Evolutionary conservation across 2,329 filamentous ascomycete species (phyloP).

Genomic region (Alternaria postmessia): DNA sequence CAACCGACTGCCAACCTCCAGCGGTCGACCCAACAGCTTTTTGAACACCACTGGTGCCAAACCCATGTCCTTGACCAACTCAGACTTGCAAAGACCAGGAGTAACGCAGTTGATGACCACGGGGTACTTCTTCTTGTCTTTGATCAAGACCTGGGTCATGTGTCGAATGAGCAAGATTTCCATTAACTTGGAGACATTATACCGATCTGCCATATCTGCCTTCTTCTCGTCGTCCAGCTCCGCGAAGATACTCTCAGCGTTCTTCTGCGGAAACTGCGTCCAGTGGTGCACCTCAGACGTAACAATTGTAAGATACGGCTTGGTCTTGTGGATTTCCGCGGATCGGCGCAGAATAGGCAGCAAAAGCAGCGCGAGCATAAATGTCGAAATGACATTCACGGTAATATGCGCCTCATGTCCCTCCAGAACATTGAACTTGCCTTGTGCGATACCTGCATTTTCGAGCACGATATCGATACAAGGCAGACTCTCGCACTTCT

Average conservation of each 20-base stretch:
- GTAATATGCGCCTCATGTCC: slow-evolving; percentile 39
- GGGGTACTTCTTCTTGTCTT: slow-evolving; percentile 14
- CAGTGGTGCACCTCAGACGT: slow-evolving; percentile 35
- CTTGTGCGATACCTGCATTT: slow-evolving; percentile 46
- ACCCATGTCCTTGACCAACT: slow-evolving; percentile 16
- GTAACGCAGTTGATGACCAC: slow-evolving; percentile 37
- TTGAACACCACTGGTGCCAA: slow-evolving; percentile 18
- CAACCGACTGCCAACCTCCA: slow-evolving; percentile 50
- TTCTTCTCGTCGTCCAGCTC: slow-evolving; percentile 21
- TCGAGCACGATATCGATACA: slow-evolving; percentile 43
- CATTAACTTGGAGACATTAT: slow-evolving; percentile 35
- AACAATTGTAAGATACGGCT: slow-evolving; percentile 30
- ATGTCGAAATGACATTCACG: slow-evolving; percentile 48
- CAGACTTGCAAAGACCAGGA: slow-evolving; percentile 35
- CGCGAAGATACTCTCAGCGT: slow-evolving; percentile 28
- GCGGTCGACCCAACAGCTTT: slow-evolving; percentile 38
- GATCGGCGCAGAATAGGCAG: slow-evolving; percentile 26
- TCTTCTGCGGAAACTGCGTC: slow-evolving; percentile 28
- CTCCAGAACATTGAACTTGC: slow-evolving; percentile 27
- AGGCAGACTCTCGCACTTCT: slow-evolving; percentile 21
- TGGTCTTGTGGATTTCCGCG: slow-evolving; percentile 6
- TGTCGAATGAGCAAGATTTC: slow-evolving; percentile 29
- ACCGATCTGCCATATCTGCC: slow-evolving; percentile 23
- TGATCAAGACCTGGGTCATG: slow-evolving; percentile 20
- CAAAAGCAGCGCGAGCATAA: slow-evolving; percentile 38